A percentile compares a stretch with the other conserved stretches of the same genome.
These are phyloP conservation scores for Myriosclerotinia duriaeana DNA, from an alignment of 2,329 filamentous ascomycete genomes.

Conservation along the genomic window DNA sequence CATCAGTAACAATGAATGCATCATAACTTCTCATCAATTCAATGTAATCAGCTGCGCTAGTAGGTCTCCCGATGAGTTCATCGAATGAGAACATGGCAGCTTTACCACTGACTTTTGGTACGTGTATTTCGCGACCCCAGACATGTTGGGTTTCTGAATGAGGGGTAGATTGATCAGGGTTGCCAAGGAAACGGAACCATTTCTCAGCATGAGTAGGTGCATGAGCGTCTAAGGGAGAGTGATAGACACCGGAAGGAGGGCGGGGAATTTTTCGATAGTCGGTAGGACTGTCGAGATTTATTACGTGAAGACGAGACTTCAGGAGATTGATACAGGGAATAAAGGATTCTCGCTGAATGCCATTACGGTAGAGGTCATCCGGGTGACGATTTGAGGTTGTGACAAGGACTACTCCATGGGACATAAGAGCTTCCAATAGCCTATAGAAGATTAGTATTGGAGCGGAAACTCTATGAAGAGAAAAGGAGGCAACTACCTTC, in stretches of 20 bases:
- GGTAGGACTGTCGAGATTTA: conserved; percentile 91
- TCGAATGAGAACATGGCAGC: conserved; percentile 91
- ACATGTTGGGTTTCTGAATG: conserved; percentile 78
- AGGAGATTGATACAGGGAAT: conserved; percentile 92
- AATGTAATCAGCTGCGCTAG: conserved; percentile 90
- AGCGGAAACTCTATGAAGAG: background rate
- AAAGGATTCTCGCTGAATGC: conserved; percentile 93
- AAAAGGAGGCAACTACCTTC: conserved; percentile 53
- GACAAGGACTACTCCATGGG: conserved; percentile 92
- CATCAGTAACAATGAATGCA: conserved; percentile 85
- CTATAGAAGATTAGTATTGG: conserved; percentile 42
- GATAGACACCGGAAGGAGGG: conserved; percentile 90
- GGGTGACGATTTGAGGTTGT: conserved; percentile 98
- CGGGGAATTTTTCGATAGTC: conserved; percentile 97
- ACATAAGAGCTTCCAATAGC: conserved; percentile 87
- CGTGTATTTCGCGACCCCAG: conserved; percentile 87
- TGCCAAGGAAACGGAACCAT: conserved; percentile 94
- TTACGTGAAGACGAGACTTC: conserved; percentile 77
- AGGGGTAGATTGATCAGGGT: conserved; percentile 65
- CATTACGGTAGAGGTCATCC: conserved; percentile 95
- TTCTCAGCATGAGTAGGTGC: conserved; percentile 82
- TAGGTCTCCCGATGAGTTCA: conserved; percentile 84
- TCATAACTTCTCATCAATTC: conserved; percentile 89
- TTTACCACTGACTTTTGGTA: conserved; percentile 82
- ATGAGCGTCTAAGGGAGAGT: conserved; percentile 77